phyloP scores from a whole-genome alignment of 139 green algal genomes.

The Volvox africanus region DNA sequence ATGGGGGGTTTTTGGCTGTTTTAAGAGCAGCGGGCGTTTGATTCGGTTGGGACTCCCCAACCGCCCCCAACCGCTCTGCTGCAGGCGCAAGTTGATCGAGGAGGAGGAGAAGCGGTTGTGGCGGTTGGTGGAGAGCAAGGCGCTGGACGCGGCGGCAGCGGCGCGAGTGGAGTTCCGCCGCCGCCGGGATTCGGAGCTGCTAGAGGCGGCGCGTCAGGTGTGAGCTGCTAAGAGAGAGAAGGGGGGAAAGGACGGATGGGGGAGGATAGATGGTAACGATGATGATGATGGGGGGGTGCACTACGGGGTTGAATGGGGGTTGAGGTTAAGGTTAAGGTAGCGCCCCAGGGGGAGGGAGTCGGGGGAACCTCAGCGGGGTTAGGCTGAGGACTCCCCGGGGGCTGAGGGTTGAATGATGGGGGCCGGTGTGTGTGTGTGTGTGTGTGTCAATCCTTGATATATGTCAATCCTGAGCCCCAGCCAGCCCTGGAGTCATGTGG shows the following conservation, averaged over 20 bases:
- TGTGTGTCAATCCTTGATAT: no score
- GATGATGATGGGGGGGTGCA: background rate
- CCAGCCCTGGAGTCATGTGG: background rate
- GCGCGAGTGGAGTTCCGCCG: conserved; percentile 59
- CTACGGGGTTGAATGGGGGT: background rate
- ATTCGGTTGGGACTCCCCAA: background rate
- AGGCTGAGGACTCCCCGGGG: no score
- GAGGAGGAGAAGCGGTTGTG: conserved; percentile 75
- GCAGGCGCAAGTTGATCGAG: conserved; percentile 43
- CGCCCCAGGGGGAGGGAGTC: background rate
- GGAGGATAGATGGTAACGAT: background rate
- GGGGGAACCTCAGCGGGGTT: no score
- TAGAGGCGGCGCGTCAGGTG: conserved; percentile 51
- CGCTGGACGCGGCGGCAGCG: conserved; percentile 60
- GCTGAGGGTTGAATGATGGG: no score
- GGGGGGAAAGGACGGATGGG: no score
- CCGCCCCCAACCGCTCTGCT: no score
- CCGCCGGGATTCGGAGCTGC: conserved; percentile 48
- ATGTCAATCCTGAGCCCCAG: no score
- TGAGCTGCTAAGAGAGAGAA: no score
- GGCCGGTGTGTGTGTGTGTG: no score
- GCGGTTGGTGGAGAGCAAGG: conserved; percentile 56
- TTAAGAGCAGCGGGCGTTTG: no score
- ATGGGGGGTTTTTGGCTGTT: no score
- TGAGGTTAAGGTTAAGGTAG: background rate